These are phyloP conservation scores for Dillenia suffruticosa DNA, from an alignment of 164 flowering plant species.

Conservation along the genomic window DNA sequence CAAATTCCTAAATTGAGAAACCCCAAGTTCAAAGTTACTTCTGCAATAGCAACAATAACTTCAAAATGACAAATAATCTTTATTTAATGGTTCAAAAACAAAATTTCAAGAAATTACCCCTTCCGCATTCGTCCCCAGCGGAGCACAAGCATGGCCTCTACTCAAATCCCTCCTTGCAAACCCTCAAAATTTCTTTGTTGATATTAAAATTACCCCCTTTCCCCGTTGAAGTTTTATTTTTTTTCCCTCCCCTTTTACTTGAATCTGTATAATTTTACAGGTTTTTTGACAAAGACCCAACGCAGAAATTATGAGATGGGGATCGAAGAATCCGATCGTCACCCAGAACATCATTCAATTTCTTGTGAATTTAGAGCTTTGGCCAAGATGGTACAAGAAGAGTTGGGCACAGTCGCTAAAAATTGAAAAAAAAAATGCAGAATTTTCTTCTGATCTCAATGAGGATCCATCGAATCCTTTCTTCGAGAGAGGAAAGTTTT, in stretches of 20 bases:
- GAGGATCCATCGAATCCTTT: slow-evolving; percentile 27
- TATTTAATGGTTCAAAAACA: too few species aligned
- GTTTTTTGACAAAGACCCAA: slow-evolving; percentile 42
- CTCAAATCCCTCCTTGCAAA: slow-evolving; percentile 52
- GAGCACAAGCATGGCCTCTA: slow-evolving; percentile 22
- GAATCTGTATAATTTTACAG: slow-evolving; percentile 18
- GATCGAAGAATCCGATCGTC: slow-evolving; percentile 29
- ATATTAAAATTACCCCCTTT: not conserved
- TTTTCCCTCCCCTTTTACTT: not conserved
- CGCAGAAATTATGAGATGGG: slow-evolving; percentile 15
- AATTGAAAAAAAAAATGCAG: slow-evolving; percentile 1
- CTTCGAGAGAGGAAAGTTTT: slow-evolving; percentile 75
- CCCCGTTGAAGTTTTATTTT: not conserved
- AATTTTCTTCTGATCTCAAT: not conserved
- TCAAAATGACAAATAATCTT: too few species aligned
- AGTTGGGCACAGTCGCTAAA: slow-evolving; percentile 26
- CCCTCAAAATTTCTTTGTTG: not conserved
- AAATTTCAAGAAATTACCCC: too few species aligned
- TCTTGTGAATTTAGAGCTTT: slow-evolving; percentile 56
- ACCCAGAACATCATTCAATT: slow-evolving; percentile 54
- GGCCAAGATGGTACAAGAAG: slow-evolving; percentile 56
- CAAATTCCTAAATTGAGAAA: too few species aligned
- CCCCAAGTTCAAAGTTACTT: too few species aligned
- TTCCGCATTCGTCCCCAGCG: slow-evolving; percentile 47
- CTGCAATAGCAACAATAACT: too few species aligned